Base-by-base conservation (phyloP, 2,329 filamentous ascomycete species). In the Aureobasidium sp. region DNA sequence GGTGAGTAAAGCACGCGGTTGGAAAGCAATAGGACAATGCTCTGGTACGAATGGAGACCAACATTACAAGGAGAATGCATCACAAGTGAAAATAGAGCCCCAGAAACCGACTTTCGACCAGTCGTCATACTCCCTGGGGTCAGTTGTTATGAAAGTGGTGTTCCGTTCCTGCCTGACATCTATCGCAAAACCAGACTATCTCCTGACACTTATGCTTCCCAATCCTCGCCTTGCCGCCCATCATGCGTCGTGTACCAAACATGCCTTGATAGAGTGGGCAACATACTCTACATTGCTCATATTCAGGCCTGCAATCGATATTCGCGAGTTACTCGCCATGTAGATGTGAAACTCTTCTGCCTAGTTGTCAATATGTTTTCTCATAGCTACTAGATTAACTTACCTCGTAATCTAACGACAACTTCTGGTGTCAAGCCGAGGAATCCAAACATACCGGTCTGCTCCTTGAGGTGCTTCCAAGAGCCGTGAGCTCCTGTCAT, bases 401-500 rank as follows among this genome's bases (percentile, higher is more conserved):
- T 25, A 48, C 45, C 45, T 32, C 13, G 14, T 3, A 48, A 8
- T 13, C 82, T 83, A 66, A 82, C 67, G 6, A 91, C 88, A 72
- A 91, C 88, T 62, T 81, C 72, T 76, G 90, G 86, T 9, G 74
- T 82, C 72, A 92, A 76, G 9, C 89, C 89, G 0, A 89, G 91
- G 74, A 93, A 97, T 75, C 88, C 92, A 78, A 97, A 97, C 92
- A 97, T 97, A 78, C 92, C 92, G 72, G 7, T 36, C 29, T 62
- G 51, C 16, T 48, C 9, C 10, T 30, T 21, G 72, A 97, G 93
- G 77, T 97, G 92, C 71, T 90, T 89, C 93, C 92, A 97, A 16
- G 83, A 86, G 25, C 91, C 91, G 0, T 91, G 91, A 0, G 91
- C 96, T 8, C 30, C 30, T 32, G 8, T 21, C 5, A 32, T 30